Evolutionary conservation across 768 basidiomycete species (phyloP).

Genomic region (Tremella yokohamensis): DNA sequence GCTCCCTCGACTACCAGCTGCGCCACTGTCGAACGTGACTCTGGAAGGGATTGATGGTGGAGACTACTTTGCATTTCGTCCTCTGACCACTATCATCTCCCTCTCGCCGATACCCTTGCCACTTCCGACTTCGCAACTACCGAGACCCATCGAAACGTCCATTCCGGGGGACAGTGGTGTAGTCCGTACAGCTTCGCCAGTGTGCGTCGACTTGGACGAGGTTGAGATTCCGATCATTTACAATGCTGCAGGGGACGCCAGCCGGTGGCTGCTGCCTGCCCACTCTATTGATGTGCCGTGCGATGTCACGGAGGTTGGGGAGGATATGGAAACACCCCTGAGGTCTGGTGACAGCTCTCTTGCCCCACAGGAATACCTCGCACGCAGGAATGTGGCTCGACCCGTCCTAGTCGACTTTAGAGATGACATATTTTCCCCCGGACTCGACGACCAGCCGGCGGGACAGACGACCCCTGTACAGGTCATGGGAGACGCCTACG

Average conservation of each 20-base stretch:
- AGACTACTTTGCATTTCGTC: slow-evolving; percentile 3
- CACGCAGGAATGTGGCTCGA: slow-evolving; percentile 13
- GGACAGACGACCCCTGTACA: neutral
- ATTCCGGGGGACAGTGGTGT: too few species aligned
- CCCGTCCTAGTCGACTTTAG: slow-evolving; percentile 24
- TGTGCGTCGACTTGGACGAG: too few species aligned
- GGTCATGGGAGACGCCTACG: neutral
- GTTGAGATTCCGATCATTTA: too few species aligned
- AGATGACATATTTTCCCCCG: slow-evolving; percentile 17
- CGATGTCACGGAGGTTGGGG: neutral
- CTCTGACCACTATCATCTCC: too few species aligned
- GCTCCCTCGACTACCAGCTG: neutral
- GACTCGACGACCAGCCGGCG: neutral
- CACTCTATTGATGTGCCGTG: too few species aligned
- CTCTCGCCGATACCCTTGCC: too few species aligned
- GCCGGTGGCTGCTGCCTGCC: too few species aligned
- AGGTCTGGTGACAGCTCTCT: neutral
- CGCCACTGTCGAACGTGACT: neutral
- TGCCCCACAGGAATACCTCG: neutral
- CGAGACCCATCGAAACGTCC: too few species aligned
- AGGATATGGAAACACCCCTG: neutral
- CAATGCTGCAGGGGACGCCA: too few species aligned
- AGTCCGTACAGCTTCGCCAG: too few species aligned
- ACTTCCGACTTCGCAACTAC: too few species aligned
- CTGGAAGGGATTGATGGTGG: neutral